Percentiles rank a stretch among this genome's conserved stretches.
Evolutionary conservation across 2,329 filamentous ascomycete genomes (phyloP).

Genomic region (Diaporthe sp.): DNA sequence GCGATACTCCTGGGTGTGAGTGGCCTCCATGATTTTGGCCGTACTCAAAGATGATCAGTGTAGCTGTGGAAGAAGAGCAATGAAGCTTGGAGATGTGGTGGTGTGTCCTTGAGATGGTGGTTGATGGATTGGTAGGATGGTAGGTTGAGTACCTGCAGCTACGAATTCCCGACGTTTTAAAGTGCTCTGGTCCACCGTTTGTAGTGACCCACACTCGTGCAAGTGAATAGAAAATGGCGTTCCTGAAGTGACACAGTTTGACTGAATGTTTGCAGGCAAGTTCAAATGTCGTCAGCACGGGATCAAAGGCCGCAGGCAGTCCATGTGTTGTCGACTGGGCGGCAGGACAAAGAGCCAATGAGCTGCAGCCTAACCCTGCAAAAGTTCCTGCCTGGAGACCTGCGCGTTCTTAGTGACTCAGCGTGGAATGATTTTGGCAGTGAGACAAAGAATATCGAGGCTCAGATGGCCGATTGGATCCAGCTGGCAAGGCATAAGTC

Average conservation of each 20-base stretch:
- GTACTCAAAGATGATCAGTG: not conserved
- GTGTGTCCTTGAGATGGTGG: not conserved
- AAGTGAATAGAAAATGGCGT: not conserved
- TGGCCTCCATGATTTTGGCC: conserved; percentile 53
- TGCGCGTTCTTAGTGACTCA: not conserved
- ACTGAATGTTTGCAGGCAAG: not conserved
- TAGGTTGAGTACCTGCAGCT: not conserved
- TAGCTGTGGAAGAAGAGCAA: not conserved
- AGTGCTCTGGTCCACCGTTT: not conserved
- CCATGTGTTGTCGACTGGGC: not conserved
- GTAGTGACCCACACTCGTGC: not conserved
- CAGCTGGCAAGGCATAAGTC: not conserved
- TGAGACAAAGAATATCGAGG: not conserved
- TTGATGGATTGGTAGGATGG: not conserved
- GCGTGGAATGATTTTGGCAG: not conserved
- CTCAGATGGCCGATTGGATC: not conserved
- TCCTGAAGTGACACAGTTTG: not conserved
- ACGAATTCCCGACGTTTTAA: not conserved
- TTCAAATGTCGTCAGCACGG: not conserved
- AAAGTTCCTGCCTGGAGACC: conserved; percentile 27
- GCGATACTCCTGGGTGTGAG: conserved; percentile 64
- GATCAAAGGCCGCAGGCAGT: not conserved
- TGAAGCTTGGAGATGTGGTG: not conserved
- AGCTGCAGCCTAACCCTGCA: conserved; percentile 14
- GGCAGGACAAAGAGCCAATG: not conserved